phyloP scores from a whole-genome alignment of 2,329 filamentous ascomycete species.

The Bimuria novae-zelandiae region DNA sequence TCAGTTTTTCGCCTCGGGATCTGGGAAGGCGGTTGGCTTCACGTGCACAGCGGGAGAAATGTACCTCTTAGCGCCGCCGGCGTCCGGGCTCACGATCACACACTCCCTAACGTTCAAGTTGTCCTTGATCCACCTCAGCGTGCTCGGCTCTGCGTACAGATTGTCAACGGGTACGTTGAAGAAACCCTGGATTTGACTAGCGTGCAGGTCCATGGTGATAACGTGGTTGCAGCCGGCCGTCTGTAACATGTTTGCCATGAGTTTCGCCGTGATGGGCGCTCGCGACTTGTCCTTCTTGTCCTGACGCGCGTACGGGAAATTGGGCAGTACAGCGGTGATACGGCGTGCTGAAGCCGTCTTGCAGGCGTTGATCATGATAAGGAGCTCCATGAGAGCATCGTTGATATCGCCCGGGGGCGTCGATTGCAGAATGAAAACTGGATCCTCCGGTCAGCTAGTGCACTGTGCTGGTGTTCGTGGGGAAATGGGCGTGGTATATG shows the following conservation, averaged over 20 bases:
- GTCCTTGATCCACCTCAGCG: constrained; percentile 87
- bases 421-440: constrained; percentile 94
- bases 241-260: constrained; percentile 97
- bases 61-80: constrained; percentile 87
- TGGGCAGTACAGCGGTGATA: constrained; percentile 93
- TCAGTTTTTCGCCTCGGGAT: no score
- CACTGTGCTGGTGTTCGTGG: no score
- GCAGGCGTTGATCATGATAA: constrained; percentile 98
- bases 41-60: constrained; percentile 17
- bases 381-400: constrained; percentile 94
- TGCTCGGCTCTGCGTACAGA: constrained; percentile 91
- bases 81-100: constrained; percentile 93
- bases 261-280: constrained; percentile 93
- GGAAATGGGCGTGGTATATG: background rate
- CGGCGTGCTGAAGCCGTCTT: constrained; percentile 82
- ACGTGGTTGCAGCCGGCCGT: constrained; percentile 91
- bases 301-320: constrained; percentile 94
- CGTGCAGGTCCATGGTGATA: constrained; percentile 96
- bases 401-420: constrained; percentile 96
- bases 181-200: constrained; percentile 92
- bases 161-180: constrained; percentile 84
- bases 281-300: constrained; percentile 97
- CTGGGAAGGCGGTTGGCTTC: no score
- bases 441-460: constrained; percentile 25
- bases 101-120: constrained; percentile 81